A percentile compares a stretch with the other conserved stretches of the same genome.
Conservation (phyloP, 2,329 filamentous ascomycete genomes). For the Penicillium sp. region DNA sequence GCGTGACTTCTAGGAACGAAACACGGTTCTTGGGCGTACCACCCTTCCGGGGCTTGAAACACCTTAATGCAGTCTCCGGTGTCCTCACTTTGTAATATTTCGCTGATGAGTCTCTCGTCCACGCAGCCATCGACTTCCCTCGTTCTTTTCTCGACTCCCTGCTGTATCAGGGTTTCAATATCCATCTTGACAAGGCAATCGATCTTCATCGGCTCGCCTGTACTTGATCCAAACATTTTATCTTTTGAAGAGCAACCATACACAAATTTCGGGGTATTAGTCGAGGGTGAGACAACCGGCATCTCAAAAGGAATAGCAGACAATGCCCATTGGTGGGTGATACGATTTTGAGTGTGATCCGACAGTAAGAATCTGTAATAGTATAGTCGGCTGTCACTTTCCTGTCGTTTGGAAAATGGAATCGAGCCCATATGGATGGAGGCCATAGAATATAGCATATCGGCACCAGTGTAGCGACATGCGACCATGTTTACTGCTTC, state of each 20-base stretch:
- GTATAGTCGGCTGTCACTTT: not conserved
- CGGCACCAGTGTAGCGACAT: slow-evolving; percentile 67
- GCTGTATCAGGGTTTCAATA: not conserved
- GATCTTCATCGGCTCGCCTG: not conserved
- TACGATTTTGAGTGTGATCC: not conserved
- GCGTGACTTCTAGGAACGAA: slow-evolving; percentile 21
- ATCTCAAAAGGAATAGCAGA: slow-evolving; percentile 1
- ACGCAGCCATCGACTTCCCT: not conserved
- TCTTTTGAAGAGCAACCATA: slow-evolving; percentile 64
- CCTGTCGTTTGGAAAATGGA: not conserved
- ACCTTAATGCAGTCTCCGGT: not conserved
- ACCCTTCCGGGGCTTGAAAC: not conserved
- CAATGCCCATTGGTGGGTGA: not conserved
- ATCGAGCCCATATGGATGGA: slow-evolving; percentile 37
- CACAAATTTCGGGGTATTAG: slow-evolving; percentile 61
- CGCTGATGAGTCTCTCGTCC: not conserved
- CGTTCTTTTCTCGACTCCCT: not conserved
- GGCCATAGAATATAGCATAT: slow-evolving; percentile 64
- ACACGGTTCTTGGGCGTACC: not conserved
- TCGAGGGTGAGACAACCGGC: slow-evolving; percentile 29
- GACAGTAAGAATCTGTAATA: not conserved
- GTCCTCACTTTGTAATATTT: not conserved
- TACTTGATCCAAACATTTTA: slow-evolving; percentile 8
- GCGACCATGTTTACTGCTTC: slow-evolving; percentile 62
- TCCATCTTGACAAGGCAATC: slow-evolving; percentile 1